Conservation (phyloP, 345 rosid genomes). For the Eutrema japonicum region DNA sequence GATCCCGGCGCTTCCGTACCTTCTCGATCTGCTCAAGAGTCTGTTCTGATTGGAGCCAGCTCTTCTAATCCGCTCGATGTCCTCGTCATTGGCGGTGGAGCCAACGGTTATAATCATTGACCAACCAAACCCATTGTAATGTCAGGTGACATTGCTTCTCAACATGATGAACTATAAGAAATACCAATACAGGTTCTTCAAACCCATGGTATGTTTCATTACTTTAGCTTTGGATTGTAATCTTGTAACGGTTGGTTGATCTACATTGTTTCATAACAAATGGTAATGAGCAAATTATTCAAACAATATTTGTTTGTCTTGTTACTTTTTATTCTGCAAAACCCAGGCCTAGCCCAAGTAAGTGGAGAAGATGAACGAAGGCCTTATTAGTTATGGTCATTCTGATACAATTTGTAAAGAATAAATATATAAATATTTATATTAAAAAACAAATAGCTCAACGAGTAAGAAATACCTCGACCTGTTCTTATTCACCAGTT, state of each 20-base stretch:
- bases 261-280: background rate
- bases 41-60: slow-evolving; percentile 56
- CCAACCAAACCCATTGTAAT: slow-evolving; percentile 10
- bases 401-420: background rate
- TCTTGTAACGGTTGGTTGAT: slow-evolving; percentile 7
- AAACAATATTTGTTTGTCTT: background rate
- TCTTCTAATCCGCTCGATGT: slow-evolving; percentile 66
- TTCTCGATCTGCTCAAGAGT: slow-evolving; percentile 64
- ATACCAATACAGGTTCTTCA: background rate
- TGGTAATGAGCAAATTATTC: background rate
- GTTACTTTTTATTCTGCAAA: background rate
- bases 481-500: background rate
- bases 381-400: background rate
- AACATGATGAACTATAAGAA: slow-evolving; percentile 41
- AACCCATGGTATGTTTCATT: background rate
- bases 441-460: background rate
- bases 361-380: background rate
- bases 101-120: slow-evolving; percentile 40
- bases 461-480: too few relatives aligned
- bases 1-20: slow-evolving; percentile 62
- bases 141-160: slow-evolving; percentile 27
- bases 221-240: slow-evolving; percentile 12
- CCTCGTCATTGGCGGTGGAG: slow-evolving; percentile 90
- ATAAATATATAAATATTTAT: background rate
- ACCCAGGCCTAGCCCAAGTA: slow-evolving; percentile 22